phyloP scores from a whole-genome alignment of 2,329 filamentous ascomycete species.

The Trichoderma sp. region DNA sequence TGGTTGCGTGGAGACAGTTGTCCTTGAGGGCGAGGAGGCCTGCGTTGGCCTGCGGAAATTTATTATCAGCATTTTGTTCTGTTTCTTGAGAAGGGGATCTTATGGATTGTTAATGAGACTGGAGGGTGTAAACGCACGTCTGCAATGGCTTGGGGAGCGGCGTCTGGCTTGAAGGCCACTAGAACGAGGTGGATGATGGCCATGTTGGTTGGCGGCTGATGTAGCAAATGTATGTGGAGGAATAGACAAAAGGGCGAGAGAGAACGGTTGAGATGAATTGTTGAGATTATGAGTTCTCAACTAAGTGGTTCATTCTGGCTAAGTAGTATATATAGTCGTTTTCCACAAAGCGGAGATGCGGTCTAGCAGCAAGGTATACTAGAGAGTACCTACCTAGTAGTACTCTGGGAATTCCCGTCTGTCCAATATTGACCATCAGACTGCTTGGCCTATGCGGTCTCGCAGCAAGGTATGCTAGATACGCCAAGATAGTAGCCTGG shows the following conservation, averaged over 20 bases:
- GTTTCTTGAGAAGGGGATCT: background rate
- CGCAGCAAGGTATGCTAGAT: no score
- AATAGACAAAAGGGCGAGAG: background rate
- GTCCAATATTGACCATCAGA: no score
- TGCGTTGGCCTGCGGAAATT: slow-evolving; percentile 30
- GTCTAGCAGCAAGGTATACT: background rate
- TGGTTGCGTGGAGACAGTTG: slow-evolving; percentile 60
- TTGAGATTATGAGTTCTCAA: background rate
- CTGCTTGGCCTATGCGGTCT: no score
- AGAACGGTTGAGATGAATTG: background rate
- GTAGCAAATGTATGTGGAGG: background rate
- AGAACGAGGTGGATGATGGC: background rate
- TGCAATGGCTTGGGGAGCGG: background rate
- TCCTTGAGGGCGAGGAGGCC: slow-evolving; percentile 51
- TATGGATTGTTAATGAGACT: no score
- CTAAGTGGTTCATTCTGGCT: background rate
- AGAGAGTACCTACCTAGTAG: no score
- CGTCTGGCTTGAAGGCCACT: background rate
- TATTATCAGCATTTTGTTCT: background rate
- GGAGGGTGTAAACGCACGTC: background rate
- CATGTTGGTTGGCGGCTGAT: background rate
- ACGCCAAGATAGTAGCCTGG: no score
- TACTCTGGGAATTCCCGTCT: no score
- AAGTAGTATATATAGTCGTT: background rate
- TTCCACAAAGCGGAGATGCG: background rate